Conservation (phyloP, 495 filamentous ascomycete genomes). For the Endocarpon pusillum region DNA sequence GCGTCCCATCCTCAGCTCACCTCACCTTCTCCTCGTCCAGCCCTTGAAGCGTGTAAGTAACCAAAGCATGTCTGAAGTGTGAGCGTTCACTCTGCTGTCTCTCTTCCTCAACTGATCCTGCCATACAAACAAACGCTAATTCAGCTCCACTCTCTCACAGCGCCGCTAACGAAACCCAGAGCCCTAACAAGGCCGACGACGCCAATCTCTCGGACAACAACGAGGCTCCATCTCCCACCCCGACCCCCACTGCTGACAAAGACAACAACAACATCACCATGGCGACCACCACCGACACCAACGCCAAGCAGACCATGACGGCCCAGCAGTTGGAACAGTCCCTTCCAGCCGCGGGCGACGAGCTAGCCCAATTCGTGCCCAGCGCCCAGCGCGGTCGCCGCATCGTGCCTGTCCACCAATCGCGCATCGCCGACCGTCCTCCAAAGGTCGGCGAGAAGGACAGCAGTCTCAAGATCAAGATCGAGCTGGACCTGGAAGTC, state of each 20-base stretch:
- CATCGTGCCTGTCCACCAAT: slow-evolving; percentile 14
- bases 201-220: slow-evolving; percentile 8
- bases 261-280: slow-evolving; percentile 1
- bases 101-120: not conserved
- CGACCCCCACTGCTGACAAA: slow-evolving; percentile 1
- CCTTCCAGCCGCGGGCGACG: no score
- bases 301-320: slow-evolving; percentile 7
- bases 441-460: slow-evolving; percentile 11
- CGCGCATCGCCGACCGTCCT: slow-evolving; percentile 13
- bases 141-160: slow-evolving; percentile 3
- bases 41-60: no score
- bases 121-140: slow-evolving; percentile 2
- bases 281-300: slow-evolving; percentile 5
- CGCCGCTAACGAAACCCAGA: no score
- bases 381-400: slow-evolving; percentile 5
- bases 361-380: no score
- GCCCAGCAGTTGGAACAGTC: slow-evolving; percentile 1
- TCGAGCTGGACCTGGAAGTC: no score
- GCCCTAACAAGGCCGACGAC: no score
- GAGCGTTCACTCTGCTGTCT: not conserved
- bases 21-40: no score
- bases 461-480: slow-evolving; percentile 15
- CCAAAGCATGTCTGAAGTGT: no score
- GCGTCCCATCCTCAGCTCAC: no score
- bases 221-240: slow-evolving; percentile 5